Evolutionary conservation across 495 filamentous ascomycete genomes (phyloP), one percentile per base, ranked within the genome.

Genomic region (Hyaloscypha bicolor): DNA sequence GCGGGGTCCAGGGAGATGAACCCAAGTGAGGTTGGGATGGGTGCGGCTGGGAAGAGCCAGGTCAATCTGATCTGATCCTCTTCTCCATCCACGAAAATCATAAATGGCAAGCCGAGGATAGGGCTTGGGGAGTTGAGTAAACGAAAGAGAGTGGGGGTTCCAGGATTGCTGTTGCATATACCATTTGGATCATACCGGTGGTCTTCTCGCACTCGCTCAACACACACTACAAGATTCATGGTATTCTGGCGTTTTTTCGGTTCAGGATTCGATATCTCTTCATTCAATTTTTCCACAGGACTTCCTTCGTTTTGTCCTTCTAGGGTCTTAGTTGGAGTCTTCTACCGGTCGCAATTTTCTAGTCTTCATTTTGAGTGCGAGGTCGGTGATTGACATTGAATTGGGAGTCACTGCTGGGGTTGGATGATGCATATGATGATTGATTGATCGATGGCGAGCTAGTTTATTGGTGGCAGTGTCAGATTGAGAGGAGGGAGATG

Each of bases 11-110:
- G 66, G 53, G 71, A 70, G 29, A 67, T 70, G 67, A 72, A 68
- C 45, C 71, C 67, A 3, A 64, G 55, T 39, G 67, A 60, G n/a
- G 52, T 57, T 1, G 42, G 42, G 42, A 2, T 11, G 16, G 42
- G 42, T 48, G 42, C 42, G 42, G 11, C 42, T 48, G 42, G 42
- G 42, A 48, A 48, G 42, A 55, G 39, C 48, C 60, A 63, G 63
- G 66, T 68, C 57, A 71, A 71, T 56, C 29, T 71, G 51, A 71
- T 71, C 29, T 71, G 62, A 68, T 55, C 9, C 6, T 29, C 29
- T 21, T 31, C 53, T 56, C 6, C 21, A 37, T 3, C 35, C 8
- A 37, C 42, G 11, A 48, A 14, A 48, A 1, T 48, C 42, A 19
- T 4, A 14, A 14, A 19, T 16, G 11, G 4, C 16, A 48, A 48